Evolutionary conservation across 805 yeast species (phyloP).

Genomic region (Metschnikowia colocasiae): DNA sequence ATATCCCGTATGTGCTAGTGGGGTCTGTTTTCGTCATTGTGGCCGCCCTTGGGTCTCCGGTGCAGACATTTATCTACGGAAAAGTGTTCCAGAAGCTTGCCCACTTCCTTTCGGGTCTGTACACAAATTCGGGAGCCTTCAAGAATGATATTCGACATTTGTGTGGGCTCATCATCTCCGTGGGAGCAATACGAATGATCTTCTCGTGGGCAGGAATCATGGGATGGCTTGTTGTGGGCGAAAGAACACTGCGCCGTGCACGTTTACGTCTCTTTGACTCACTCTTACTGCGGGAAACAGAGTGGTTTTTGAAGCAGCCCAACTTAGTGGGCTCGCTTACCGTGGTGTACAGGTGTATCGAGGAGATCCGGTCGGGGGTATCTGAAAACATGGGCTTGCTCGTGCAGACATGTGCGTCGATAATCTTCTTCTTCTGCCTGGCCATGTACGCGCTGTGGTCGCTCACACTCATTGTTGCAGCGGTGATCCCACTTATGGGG

Average conservation of each 20-base stretch:
- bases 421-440: constrained; percentile 52
- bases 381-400: constrained; percentile 64
- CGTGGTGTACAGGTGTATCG: constrained; percentile 67
- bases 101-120: constrained; percentile 27
- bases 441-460: constrained; percentile 83
- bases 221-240: constrained; percentile 70
- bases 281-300: constrained; percentile 43
- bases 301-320: constrained; percentile 61
- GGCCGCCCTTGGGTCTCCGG: constrained; percentile 58
- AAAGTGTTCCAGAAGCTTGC: constrained; percentile 46
- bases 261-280: constrained; percentile 44
- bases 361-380: constrained; percentile 64
- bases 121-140: constrained; percentile 20
- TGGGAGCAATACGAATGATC: constrained; percentile 31
- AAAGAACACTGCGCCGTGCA: constrained; percentile 57
- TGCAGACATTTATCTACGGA: constrained; percentile 64
- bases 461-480: constrained; percentile 71
- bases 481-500: constrained; percentile 67
- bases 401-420: constrained; percentile 50
- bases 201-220: constrained; percentile 52
- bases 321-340: constrained; percentile 61
- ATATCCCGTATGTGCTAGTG: constrained; percentile 8
- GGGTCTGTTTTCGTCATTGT: constrained; percentile 38
- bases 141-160: constrained; percentile 23
- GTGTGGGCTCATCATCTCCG: constrained; percentile 31